Evolutionary conservation across 345 rosid species (phyloP).

Genomic region (Xanthoceras sorbifolium): DNA sequence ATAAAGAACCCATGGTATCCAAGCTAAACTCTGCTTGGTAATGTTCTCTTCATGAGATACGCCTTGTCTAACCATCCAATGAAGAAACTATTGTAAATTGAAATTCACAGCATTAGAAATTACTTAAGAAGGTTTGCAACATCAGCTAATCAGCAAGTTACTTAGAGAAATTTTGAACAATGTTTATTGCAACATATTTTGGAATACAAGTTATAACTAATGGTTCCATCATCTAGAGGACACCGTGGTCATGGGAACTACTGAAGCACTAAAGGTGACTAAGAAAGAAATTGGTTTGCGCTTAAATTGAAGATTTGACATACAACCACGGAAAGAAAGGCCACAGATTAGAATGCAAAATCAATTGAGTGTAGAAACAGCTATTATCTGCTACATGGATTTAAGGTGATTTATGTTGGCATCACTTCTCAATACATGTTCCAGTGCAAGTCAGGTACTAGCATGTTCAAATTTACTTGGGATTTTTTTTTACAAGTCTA

Average conservation of each 20-base stretch:
- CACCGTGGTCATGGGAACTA: background rate
- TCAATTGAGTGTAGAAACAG: background rate
- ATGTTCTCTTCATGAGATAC: background rate
- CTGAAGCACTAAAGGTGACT: background rate
- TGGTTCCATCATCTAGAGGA: background rate
- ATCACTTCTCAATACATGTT: background rate
- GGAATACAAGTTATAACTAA: background rate
- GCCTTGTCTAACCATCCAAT: background rate
- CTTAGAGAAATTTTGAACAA: background rate
- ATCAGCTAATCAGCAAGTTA: background rate
- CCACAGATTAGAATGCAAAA: background rate
- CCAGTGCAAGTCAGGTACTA: background rate
- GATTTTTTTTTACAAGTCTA: background rate
- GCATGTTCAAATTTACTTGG: background rate
- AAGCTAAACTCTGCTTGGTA: background rate
- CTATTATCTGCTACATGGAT: background rate
- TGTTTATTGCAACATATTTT: conserved; percentile 2
- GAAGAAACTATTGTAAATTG: background rate
- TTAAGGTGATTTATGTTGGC: background rate
- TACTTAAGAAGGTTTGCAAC: background rate
- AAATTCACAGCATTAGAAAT: background rate
- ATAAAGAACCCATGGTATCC: background rate
- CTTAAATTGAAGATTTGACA: background rate
- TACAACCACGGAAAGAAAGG: background rate
- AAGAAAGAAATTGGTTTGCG: background rate